Evolutionary conservation across 2,329 filamentous ascomycete species (phyloP), one percentile per base, ranked within the genome.

Genomic region (Trichoderma breve): DNA sequence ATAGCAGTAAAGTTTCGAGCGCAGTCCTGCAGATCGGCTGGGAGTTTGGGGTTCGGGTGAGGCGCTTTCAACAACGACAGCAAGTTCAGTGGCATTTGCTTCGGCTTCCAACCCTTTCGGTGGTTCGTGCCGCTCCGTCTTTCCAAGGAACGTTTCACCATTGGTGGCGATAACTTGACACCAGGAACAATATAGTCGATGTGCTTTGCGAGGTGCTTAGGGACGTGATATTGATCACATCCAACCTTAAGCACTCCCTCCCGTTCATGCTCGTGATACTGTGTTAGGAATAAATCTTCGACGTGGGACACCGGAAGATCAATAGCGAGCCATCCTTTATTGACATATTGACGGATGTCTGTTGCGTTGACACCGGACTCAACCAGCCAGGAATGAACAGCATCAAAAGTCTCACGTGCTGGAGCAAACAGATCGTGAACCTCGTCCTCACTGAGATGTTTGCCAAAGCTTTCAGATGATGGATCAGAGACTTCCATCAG

Each of bases 1-100:
- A 84, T 83, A 0, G 87, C 86, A 1, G 87, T 89, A 74, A 90
- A 88, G 76, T 86, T 84, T 14, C 80, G 79, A 72, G 87, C 84
- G 75, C 89, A 90, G 14, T 73, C 65, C 30, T 70, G 70, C 11
- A 73, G 47, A 36, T 73, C 64, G 5, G 30, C 28, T 7, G 72
- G 70, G 6, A 73, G 60, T 2, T 55, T 47, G n/a, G 72, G 60
- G n/a, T 15, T 55, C 24, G 62, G 28, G 4, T 65, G 64, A 39
- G 70, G 64, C 15, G 55, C 21, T 21, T 65, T 70, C 5, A 30
- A n/a, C 14, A 58, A 36, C 7, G 15, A 4, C 11, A 39, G 12
- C 6, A 67, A 28, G 4, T 24, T 15, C 6, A 70, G 36, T n/a
- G 65, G 39, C 32, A 72, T 32, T 24, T 73, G 47, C 43, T 73